Conservation (phyloP, 345 rosid species). For the Crucihimalaya himalaica region DNA sequence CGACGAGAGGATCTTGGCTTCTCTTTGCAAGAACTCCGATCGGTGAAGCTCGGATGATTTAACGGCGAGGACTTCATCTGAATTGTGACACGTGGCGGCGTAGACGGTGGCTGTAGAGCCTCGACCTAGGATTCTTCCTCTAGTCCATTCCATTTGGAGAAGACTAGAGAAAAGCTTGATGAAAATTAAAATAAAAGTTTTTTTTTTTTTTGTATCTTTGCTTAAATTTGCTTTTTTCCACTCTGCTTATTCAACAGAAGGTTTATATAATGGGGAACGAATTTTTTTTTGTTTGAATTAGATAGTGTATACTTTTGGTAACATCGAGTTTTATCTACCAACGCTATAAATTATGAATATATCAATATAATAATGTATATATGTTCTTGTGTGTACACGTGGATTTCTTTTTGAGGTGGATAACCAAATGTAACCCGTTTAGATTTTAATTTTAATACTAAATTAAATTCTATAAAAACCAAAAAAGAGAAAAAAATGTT, state of each 20-base stretch:
- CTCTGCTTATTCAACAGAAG: slow-evolving; percentile 13
- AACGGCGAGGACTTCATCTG: slow-evolving; percentile 58
- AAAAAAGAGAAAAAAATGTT: background rate
- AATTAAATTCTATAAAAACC: background rate
- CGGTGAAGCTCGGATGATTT: slow-evolving; percentile 55
- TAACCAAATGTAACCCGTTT: slow-evolving; percentile 36
- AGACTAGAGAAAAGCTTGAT: slow-evolving; percentile 21
- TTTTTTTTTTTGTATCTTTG: background rate
- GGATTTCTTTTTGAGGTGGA: slow-evolving; percentile 34
- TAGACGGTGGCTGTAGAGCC: slow-evolving; percentile 82
- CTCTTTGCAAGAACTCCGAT: slow-evolving; percentile 57
- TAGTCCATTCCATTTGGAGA: slow-evolving; percentile 68
- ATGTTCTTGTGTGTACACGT: slow-evolving; percentile 38
- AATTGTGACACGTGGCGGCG: slow-evolving; percentile 44
- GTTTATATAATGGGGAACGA: slow-evolving; percentile 32
- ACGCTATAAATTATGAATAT: slow-evolving; percentile 8
- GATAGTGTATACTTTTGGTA: slow-evolving; percentile 47
- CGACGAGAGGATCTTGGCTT: slow-evolving; percentile 55
- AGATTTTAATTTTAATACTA: slow-evolving; percentile 20
- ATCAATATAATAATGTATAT: slow-evolving; percentile 27
- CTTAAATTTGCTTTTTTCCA: slow-evolving; percentile 6
- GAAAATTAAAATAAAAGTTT: background rate
- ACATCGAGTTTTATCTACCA: slow-evolving; percentile 37
- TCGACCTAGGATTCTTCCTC: slow-evolving; percentile 63
- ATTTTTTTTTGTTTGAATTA: slow-evolving; percentile 7